Conservation (phyloP, 495 filamentous ascomycete species). For the Hypoxylon fuscum region DNA sequence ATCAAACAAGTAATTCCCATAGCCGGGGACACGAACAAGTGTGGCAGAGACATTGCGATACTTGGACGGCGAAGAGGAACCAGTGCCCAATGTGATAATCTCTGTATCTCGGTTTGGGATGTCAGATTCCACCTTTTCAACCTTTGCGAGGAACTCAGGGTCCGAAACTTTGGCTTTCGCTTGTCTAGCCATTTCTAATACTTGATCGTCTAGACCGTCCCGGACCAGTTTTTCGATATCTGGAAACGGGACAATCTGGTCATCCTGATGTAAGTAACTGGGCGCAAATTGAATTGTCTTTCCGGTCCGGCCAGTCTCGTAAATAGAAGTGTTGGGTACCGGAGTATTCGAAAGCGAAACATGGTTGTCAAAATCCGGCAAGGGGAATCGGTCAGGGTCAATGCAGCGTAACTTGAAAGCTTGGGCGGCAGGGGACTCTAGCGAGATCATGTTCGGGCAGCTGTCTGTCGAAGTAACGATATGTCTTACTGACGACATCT, state of each 20-base stretch:
- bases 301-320: constrained; percentile 42
- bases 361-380: constrained; percentile 67
- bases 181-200: constrained; percentile 59
- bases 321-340: constrained; percentile 16
- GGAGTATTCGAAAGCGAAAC: constrained; percentile 30
- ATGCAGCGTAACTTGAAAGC: constrained; percentile 73
- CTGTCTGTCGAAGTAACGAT: constrained; percentile 75
- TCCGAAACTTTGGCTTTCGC: constrained; percentile 54
- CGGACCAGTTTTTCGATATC: constrained; percentile 57
- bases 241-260: constrained; percentile 60
- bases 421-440: constrained; percentile 69
- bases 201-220: constrained; percentile 43
- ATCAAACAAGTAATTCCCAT: constrained; percentile 87
- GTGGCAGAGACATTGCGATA: constrained; percentile 95
- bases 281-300: constrained; percentile 73
- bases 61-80: constrained; percentile 86
- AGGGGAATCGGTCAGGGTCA: constrained; percentile 71
- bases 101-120: constrained; percentile 78
- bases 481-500: constrained; percentile 70
- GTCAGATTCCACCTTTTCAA: constrained; percentile 57
- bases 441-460: constrained; percentile 74
- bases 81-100: constrained; percentile 87
- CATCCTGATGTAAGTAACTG: constrained; percentile 60
- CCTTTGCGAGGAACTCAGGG: constrained; percentile 49
- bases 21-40: constrained; percentile 81